These are phyloP conservation scores for Fusarium luffae DNA, from an alignment of 2,329 filamentous ascomycete genomes.

Conservation along the genomic window DNA sequence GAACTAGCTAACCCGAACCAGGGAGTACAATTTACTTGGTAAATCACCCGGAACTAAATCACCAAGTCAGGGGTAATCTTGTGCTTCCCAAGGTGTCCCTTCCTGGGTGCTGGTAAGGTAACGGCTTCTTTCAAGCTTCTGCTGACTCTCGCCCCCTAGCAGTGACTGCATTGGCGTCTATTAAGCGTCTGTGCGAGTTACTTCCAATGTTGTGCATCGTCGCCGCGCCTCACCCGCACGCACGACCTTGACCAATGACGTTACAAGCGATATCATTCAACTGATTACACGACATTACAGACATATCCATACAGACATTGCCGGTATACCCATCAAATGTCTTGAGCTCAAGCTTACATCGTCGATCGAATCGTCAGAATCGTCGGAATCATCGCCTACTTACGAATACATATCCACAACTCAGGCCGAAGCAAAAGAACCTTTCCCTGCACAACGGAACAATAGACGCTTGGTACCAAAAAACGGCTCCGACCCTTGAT, in stretches of 20 bases:
- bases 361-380: constrained; percentile 19
- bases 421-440: constrained; percentile 35
- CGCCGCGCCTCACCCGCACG: constrained; percentile 38
- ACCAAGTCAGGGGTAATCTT: constrained; percentile 36
- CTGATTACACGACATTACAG: neutral
- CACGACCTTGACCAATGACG: constrained; percentile 27
- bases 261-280: neutral
- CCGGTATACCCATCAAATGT: neutral
- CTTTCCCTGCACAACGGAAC: constrained; percentile 23
- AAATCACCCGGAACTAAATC: constrained; percentile 32
- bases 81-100: constrained; percentile 2
- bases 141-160: constrained; percentile 12
- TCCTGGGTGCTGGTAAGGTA: constrained; percentile 12
- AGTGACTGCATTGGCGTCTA: constrained; percentile 1
- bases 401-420: constrained; percentile 23
- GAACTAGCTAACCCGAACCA: constrained; percentile 15
- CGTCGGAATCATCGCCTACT: neutral
- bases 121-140: constrained; percentile 33
- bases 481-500: constrained; percentile 40
- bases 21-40: constrained; percentile 33
- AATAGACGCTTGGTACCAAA: constrained; percentile 39
- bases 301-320: too few species aligned
- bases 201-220: constrained; percentile 38
- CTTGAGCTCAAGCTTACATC: constrained; percentile 11
- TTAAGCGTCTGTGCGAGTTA: constrained; percentile 36